Evolutionary conservation across 768 basidiomycete genomes (phyloP), one percentile per base, ranked within the genome.

Genomic region (Panus rudis): DNA sequence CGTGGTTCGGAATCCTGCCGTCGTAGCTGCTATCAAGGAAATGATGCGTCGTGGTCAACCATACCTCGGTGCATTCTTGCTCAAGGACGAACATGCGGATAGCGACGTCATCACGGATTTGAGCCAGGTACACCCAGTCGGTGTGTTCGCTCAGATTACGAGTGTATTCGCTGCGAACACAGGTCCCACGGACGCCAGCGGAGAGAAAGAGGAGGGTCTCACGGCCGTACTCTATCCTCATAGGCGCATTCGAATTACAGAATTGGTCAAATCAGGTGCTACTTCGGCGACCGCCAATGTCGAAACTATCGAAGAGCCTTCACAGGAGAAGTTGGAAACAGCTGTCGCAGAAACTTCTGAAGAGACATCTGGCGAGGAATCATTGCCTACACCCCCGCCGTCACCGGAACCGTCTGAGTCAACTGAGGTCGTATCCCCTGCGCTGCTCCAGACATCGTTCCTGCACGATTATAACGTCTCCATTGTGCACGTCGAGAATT

Each of bases 1-100:
- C 39, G 92, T 97, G 45, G 76, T 99, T 40, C 78, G 83, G 17
- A 88, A 97, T 52, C 90, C 91, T 0, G 75, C 79, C 0, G 94
- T 99, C 24, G 92, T 97, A 28, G 79, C 82, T 6, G 91, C 92
- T 12, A 87, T 99, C 58, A 89, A 92, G 65, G 92, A 96, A 59
- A 89, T 94, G 80, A 89, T 94, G 78, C 84, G 85, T 53, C 90
- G 91, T 32, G 93, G 93, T 0, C 94, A 97, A 60, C 92, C 93
- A 0, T 98, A 99, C 63, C 77, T 99, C 45, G 94, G 94, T 40
- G 94, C 92, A 21, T 97, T 97, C 71, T 68, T 98, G 21, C 78
- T 97, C 55, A 97, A 94, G 69, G 92, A 97, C 56, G 89, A 92
- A 52, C 79, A 90, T 50, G 72, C 84, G 34, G 94, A 98, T 64